phyloP scores from a whole-genome alignment of 1,284 basidiomycete genomes.

The Apiotrichum gracile region DNA sequence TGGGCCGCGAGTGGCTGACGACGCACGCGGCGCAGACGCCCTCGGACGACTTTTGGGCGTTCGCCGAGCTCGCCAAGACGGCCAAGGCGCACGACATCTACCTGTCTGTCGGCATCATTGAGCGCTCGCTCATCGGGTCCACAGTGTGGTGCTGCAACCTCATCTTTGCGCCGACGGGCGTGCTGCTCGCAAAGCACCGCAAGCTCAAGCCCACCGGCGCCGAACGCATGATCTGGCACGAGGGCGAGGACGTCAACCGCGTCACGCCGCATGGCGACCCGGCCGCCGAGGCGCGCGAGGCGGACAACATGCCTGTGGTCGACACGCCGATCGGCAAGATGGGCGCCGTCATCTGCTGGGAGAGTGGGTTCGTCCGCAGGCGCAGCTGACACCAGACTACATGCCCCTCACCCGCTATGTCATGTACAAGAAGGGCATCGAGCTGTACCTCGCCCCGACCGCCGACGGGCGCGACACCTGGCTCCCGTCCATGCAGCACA shows the following conservation, averaged over 20 bases:
- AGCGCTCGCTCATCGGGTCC: conserved; percentile 55
- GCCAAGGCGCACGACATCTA: conserved; percentile 24
- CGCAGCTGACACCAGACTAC: conserved; percentile 48
- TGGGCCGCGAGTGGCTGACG: conserved; percentile 17
- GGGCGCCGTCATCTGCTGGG: conserved; percentile 66
- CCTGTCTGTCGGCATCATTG: conserved; percentile 64
- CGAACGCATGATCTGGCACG: conserved; percentile 66
- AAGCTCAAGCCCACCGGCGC: conserved; percentile 66
- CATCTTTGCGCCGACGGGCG: conserved; percentile 57
- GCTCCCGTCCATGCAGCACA: conserved; percentile 63
- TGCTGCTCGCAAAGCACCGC: conserved; percentile 61
- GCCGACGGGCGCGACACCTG: conserved; percentile 62
- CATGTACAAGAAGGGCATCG: conserved; percentile 35
- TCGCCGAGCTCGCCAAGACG: conserved; percentile 13
- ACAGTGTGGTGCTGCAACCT: conserved; percentile 66
- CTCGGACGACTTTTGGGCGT: conserved; percentile 17
- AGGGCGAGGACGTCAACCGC: conserved; percentile 44
- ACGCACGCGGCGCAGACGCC: background rate
- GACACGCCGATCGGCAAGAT: conserved; percentile 49
- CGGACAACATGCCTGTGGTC: conserved; percentile 39
- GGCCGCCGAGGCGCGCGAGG: conserved; percentile 14
- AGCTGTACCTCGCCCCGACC: conserved; percentile 45
- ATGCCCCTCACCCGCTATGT: conserved; percentile 57
- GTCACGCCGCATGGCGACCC: conserved; percentile 33
- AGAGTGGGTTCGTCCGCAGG: conserved; percentile 46